Evolutionary conservation across 1,284 basidiomycete species (phyloP).

Genomic region (Sporisorium iseilematis-ciliati): DNA sequence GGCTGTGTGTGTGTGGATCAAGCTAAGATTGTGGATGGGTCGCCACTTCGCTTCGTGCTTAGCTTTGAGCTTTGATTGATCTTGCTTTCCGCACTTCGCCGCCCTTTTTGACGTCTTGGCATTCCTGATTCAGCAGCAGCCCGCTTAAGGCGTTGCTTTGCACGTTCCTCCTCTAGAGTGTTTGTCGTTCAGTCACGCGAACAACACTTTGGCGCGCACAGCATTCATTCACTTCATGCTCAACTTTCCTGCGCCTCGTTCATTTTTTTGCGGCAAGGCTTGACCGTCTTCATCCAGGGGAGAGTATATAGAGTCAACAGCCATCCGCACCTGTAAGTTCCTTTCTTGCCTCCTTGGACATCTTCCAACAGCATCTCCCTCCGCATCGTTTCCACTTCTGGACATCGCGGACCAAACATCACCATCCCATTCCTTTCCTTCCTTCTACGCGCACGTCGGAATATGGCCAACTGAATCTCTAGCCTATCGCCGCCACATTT

Average conservation of each 20-base stretch:
- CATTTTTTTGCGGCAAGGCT: no score
- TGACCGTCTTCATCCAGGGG: background rate
- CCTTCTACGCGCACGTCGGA: background rate
- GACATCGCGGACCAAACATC: background rate
- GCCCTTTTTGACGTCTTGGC: constrained; percentile 48
- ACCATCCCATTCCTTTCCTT: background rate
- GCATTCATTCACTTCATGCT: no score
- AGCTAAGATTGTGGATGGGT: no score
- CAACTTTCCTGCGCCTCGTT: no score
- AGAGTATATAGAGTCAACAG: constrained; percentile 23
- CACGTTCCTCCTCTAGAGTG: no score
- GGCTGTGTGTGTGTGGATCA: no score
- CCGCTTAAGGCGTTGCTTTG: no score
- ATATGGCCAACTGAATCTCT: constrained; percentile 28
- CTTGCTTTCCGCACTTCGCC: constrained; percentile 14
- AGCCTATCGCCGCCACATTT: background rate
- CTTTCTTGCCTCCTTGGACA: background rate
- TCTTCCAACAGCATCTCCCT: background rate
- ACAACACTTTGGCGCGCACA: no score
- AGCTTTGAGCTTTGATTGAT: background rate
- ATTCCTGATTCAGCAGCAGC: constrained; percentile 5
- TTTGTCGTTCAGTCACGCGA: no score
- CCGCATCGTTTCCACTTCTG: background rate
- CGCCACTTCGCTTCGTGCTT: background rate
- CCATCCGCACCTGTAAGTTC: background rate